Conservation (phyloP, 2,329 filamentous ascomycete species). For the Delphinella strobiligena region DNA sequence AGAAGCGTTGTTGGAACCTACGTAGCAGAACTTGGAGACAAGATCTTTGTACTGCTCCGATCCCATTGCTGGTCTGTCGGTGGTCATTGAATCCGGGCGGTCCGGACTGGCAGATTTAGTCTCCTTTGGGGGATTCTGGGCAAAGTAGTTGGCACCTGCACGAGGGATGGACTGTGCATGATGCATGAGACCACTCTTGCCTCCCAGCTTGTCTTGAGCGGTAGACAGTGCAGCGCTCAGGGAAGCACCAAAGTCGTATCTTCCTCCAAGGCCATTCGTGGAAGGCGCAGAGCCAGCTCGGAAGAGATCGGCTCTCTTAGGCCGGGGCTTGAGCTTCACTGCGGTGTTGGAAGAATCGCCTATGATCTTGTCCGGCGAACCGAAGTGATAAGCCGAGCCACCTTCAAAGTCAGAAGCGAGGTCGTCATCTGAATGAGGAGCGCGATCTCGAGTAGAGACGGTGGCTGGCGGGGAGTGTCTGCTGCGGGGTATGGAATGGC, state of each 20-base stretch:
- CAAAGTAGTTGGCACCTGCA: conserved; percentile 9
- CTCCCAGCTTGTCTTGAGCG: conserved; percentile 51
- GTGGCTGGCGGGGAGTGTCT: conserved; percentile 34
- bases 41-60: conserved; percentile 92
- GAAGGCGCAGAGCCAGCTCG: conserved; percentile 31
- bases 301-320: conserved; percentile 49
- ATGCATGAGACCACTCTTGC: conserved; percentile 38
- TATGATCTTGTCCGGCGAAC: conserved; percentile 34
- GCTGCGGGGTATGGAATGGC: conserved; percentile 38
- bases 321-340: conserved; percentile 59
- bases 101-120: conserved; percentile 12
- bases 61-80: conserved; percentile 58
- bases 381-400: conserved; percentile 31
- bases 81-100: conserved; percentile 42
- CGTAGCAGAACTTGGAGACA: conserved; percentile 99
- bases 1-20: conserved; percentile 52
- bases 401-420: conserved; percentile 49
- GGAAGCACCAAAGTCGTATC: conserved; percentile 94
- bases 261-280: conserved; percentile 64
- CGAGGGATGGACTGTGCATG: background rate
- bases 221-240: conserved; percentile 69
- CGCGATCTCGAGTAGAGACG: conserved; percentile 16
- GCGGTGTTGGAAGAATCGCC: conserved; percentile 36
- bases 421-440: conserved; percentile 51
- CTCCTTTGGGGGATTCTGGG: conserved; percentile 10